phyloP scores from a whole-genome alignment of 2,329 filamentous ascomycete species.

The Colletotrichum chrysophilum region DNA sequence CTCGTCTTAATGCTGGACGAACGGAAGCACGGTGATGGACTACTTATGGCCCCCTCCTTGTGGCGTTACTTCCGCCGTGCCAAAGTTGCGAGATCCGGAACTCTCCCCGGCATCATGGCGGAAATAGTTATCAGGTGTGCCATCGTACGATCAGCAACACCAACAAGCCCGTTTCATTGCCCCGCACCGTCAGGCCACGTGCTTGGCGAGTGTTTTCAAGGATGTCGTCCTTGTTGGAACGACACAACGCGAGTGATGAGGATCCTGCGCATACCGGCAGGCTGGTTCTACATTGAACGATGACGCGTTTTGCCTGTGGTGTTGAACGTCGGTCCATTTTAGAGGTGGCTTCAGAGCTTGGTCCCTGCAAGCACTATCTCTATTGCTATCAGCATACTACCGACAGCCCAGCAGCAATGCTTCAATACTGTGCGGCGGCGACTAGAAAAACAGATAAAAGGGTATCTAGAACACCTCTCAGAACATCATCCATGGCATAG shows the following conservation, averaged over 20 bases:
- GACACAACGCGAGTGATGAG: not conserved
- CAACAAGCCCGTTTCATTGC: not conserved
- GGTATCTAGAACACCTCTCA: not conserved
- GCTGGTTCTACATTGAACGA: not conserved
- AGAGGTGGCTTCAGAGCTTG: not conserved
- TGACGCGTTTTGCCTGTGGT: not conserved
- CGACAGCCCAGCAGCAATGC: not conserved
- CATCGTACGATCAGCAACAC: slow-evolving; percentile 1
- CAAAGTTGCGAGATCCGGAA: not conserved
- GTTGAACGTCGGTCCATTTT: not conserved
- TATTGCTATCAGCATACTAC: not conserved
- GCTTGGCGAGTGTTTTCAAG: not conserved
- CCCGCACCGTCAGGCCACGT: slow-evolving; percentile 10
- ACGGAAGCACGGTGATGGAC: not conserved
- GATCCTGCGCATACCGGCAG: not conserved
- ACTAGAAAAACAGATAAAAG: not conserved
- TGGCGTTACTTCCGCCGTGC: slow-evolving; percentile 7
- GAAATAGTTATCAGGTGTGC: slow-evolving; percentile 3
- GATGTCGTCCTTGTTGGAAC: not conserved
- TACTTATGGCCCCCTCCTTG: not conserved
- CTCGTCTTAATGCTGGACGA: not conserved
- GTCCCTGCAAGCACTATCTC: not conserved
- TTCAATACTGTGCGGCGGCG: not conserved
- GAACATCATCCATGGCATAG: not conserved
- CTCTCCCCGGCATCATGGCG: not conserved